These are phyloP conservation scores for Paraurostyla sp. DNA, from an alignment of 73 alveolate genomes.

Conservation along the genomic window DNA sequence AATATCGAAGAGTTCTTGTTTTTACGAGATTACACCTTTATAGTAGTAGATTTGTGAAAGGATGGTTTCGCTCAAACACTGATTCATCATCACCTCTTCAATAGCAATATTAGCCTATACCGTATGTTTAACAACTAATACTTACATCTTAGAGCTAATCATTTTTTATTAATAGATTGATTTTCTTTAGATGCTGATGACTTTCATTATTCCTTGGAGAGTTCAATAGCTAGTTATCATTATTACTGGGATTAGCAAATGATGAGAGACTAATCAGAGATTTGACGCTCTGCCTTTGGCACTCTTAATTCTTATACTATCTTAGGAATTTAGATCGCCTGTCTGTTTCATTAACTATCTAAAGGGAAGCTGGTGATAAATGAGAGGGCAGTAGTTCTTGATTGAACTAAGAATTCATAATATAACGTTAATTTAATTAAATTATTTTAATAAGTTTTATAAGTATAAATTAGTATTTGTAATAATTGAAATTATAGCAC, in stretches of 20 bases:
- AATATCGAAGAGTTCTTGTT: background rate
- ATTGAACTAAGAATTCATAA: too few species aligned
- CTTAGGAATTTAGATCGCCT: constrained; percentile 10
- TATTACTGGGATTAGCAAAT: background rate
- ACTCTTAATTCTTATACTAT: background rate
- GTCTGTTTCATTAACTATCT: background rate
- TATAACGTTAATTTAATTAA: too few species aligned
- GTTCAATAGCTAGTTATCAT: background rate
- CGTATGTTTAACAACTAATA: background rate
- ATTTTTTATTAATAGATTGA: background rate
- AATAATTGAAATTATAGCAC: too few species aligned
- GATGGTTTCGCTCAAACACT: background rate
- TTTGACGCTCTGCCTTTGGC: background rate
- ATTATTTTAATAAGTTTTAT: too few species aligned
- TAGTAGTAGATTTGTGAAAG: constrained; percentile 1
- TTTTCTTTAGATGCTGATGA: background rate
- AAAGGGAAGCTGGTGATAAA: background rate
- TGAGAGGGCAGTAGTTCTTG: background rate
- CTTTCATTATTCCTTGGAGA: background rate
- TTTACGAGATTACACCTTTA: constrained; percentile 1
- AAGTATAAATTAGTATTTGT: too few species aligned
- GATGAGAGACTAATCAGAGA: background rate
- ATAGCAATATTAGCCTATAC: background rate
- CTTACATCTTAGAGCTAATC: background rate
- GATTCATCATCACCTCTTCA: background rate